These are phyloP conservation scores for Fomitopsis schrenkii DNA, from an alignment of 1,284 basidiomycete species.

Conservation along the genomic window DNA sequence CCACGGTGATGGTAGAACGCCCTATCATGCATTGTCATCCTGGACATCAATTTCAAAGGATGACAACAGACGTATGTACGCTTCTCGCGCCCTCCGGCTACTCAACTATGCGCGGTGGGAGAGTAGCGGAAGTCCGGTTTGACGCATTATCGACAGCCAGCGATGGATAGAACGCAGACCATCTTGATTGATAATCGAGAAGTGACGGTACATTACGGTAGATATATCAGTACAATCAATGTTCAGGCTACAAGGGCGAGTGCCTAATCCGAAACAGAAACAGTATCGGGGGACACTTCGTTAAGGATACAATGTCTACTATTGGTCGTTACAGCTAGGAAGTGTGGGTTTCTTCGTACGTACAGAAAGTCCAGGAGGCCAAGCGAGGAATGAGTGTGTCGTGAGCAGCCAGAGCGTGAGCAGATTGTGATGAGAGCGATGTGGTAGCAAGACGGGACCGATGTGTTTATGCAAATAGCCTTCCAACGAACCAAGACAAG, in stretches of 20 bases:
- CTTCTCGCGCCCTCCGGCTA: not conserved
- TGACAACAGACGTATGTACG: not conserved
- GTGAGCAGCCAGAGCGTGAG: not conserved
- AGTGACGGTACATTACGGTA: not conserved
- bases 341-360: not conserved
- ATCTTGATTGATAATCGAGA: not conserved
- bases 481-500: not conserved
- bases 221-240: not conserved
- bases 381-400: not conserved
- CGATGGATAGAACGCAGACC: not conserved
- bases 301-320: constrained; percentile 1
- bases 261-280: not conserved
- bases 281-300: not conserved
- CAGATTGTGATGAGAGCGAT: not conserved
- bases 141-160: not conserved
- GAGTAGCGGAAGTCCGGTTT: not conserved
- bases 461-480: not conserved
- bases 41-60: too few relatives aligned
- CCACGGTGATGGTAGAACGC: too few relatives aligned
- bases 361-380: not conserved
- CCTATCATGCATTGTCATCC: too few relatives aligned
- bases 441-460: not conserved
- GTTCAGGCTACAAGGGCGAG: not conserved
- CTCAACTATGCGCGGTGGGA: not conserved
- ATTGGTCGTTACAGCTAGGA: not conserved